A percentile compares a stretch with the other conserved stretches of the same genome.
These are phyloP conservation scores for Glomus cerebriforme DNA, from an alignment of 192 early-diverging fungal species.

Conservation along the genomic window DNA sequence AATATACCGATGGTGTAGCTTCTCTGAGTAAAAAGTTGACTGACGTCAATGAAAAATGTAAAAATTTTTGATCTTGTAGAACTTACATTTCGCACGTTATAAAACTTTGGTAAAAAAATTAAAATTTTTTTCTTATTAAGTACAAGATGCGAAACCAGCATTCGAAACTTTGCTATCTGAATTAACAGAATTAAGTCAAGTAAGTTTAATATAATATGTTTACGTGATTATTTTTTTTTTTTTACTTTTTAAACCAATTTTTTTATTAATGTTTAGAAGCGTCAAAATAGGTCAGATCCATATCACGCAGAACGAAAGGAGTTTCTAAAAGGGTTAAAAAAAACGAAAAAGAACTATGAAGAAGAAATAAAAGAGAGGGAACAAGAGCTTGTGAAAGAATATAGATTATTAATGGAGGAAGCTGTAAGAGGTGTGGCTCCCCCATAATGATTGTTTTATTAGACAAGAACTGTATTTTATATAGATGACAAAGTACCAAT, in stretches of 20 bases:
- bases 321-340: background rate
- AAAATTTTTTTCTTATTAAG: background rate
- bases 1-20: background rate
- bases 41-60: conserved; percentile 10
- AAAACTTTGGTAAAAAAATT: too few species aligned
- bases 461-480: too few species aligned
- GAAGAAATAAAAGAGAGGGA: background rate
- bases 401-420: conserved; percentile 6
- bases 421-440: background rate
- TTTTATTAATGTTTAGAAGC: background rate
- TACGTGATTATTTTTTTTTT: background rate
- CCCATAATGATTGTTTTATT: background rate
- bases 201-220: background rate
- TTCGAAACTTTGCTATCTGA: conserved; percentile 4
- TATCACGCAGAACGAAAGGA: background rate
- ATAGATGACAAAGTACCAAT: too few species aligned
- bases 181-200: conserved; percentile 8
- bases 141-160: background rate
- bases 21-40: conserved; percentile 6
- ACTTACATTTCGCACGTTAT: too few species aligned
- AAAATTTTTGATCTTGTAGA: background rate
- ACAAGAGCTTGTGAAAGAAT: conserved; percentile 20
- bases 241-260: background rate
- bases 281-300: background rate
- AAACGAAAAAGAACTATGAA: conserved; percentile 2